These are phyloP conservation scores for Didymella lethalis DNA, from an alignment of 2,329 filamentous ascomycete species.

Conservation along the genomic window DNA sequence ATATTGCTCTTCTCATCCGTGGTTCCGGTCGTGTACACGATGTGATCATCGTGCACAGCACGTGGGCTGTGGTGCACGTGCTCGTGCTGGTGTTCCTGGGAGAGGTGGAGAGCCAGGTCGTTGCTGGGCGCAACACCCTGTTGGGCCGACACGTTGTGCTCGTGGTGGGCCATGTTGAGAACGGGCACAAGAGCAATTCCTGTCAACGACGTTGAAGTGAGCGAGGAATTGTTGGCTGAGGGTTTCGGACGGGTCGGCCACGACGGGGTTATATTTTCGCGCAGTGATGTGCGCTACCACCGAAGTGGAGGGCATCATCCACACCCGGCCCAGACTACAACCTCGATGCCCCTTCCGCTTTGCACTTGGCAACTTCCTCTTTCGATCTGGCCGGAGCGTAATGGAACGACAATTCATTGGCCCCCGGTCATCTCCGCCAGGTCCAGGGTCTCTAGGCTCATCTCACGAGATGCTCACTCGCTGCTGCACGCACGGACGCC, in stretches of 20 bases:
- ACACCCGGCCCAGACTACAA: slow-evolving; percentile 40
- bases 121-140: slow-evolving; percentile 43
- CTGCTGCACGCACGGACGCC: slow-evolving; percentile 23
- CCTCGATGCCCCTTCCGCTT: slow-evolving; percentile 29
- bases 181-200: slow-evolving; percentile 43
- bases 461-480: slow-evolving; percentile 32
- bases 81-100: slow-evolving; percentile 49
- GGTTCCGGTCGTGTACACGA: slow-evolving; percentile 48
- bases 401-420: slow-evolving; percentile 35
- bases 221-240: slow-evolving; percentile 37
- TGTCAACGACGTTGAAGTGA: slow-evolving; percentile 30
- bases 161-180: slow-evolving; percentile 46
- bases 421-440: slow-evolving; percentile 43
- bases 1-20: slow-evolving; percentile 47
- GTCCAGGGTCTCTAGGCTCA: slow-evolving; percentile 24
- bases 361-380: slow-evolving; percentile 49
- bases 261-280: slow-evolving; percentile 46
- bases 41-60: slow-evolving; percentile 40
- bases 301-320: slow-evolving; percentile 38
- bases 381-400: slow-evolving; percentile 36
- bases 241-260: slow-evolving; percentile 23
- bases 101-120: slow-evolving; percentile 50
- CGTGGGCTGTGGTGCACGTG: slow-evolving; percentile 50
- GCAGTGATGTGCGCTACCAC: slow-evolving; percentile 38
- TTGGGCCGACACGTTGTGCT: slow-evolving; percentile 49